A percentile compares a stretch with the other conserved stretches of the same genome.
These are phyloP conservation scores for Hanseniaspora lachancei DNA, from an alignment of 805 yeast species.

Conservation along the genomic window DNA sequence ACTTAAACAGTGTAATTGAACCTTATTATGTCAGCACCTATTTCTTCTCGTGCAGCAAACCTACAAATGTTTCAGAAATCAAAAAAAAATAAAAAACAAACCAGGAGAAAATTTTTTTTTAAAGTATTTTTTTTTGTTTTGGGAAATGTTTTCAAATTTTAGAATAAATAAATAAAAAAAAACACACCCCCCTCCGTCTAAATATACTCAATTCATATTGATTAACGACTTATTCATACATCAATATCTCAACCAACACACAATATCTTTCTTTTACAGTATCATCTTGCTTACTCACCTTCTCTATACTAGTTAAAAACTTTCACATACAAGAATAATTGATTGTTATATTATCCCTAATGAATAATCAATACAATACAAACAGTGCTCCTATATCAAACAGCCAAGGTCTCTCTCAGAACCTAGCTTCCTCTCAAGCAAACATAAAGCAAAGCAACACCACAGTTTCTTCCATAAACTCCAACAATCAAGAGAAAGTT, in stretches of 20 bases:
- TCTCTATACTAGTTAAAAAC: too few relatives aligned
- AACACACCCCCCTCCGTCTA: too few relatives aligned
- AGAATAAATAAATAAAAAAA: not conserved
- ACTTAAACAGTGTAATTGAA: too few relatives aligned
- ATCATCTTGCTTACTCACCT: too few relatives aligned
- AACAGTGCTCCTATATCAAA: not conserved
- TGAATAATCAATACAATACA: constrained; percentile 1
- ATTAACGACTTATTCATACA: too few relatives aligned
- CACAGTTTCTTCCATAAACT: constrained; percentile 8
- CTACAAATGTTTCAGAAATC: not conserved
- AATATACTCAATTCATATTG: too few relatives aligned
- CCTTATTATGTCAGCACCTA: too few relatives aligned
- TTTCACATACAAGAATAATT: too few relatives aligned
- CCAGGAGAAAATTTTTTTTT: not conserved
- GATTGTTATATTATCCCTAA: not conserved
- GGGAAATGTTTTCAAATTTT: not conserved
- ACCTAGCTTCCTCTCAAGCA: constrained; percentile 5
- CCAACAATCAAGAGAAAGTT: constrained; percentile 21
- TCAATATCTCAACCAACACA: too few relatives aligned
- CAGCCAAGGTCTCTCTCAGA: not conserved
- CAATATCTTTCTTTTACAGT: too few relatives aligned
- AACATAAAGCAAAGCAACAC: not conserved
- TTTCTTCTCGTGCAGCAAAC: too few relatives aligned
- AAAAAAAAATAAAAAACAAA: not conserved
- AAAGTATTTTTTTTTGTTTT: not conserved